phyloP scores from a whole-genome alignment of 192 early-diverging fungal species.

The Backusella liffmaniae region DNA sequence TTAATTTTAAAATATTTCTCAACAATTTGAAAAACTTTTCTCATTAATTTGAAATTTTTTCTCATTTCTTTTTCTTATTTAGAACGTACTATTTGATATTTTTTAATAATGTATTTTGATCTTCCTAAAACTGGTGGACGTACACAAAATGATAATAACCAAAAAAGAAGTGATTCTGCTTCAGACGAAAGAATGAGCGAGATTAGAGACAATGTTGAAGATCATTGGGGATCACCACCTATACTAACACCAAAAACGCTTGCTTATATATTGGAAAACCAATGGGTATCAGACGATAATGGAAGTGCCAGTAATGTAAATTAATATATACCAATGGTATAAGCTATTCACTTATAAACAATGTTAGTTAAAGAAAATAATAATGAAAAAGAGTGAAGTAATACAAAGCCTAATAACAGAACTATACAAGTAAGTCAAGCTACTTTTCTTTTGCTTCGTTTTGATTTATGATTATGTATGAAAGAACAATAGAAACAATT shows the following conservation, averaged over 20 bases:
- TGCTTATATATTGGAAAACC: constrained; percentile 3
- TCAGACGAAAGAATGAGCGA: constrained; percentile 40
- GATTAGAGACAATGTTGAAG: constrained; percentile 77
- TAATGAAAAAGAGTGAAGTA: neutral
- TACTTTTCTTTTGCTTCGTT: neutral
- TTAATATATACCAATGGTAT: too few relatives aligned
- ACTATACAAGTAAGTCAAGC: neutral
- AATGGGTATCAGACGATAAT: constrained; percentile 10
- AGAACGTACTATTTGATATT: neutral
- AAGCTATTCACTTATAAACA: neutral
- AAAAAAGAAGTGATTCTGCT: neutral
- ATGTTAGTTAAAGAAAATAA: neutral
- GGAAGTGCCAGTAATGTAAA: neutral
- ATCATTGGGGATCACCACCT: constrained; percentile 33
- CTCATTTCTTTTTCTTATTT: too few relatives aligned
- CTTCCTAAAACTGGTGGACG: neutral
- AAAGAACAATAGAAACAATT: neutral
- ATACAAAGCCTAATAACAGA: neutral
- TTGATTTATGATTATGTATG: neutral
- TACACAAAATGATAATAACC: neutral
- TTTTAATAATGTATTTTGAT: neutral
- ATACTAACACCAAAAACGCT: constrained; percentile 13
- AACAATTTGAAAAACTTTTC: too few relatives aligned
- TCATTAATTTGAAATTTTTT: too few relatives aligned
- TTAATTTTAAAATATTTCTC: too few relatives aligned